These are phyloP conservation scores for Penicillium flavigenum DNA, from an alignment of 495 filamentous ascomycete species.

Conservation along the genomic window DNA sequence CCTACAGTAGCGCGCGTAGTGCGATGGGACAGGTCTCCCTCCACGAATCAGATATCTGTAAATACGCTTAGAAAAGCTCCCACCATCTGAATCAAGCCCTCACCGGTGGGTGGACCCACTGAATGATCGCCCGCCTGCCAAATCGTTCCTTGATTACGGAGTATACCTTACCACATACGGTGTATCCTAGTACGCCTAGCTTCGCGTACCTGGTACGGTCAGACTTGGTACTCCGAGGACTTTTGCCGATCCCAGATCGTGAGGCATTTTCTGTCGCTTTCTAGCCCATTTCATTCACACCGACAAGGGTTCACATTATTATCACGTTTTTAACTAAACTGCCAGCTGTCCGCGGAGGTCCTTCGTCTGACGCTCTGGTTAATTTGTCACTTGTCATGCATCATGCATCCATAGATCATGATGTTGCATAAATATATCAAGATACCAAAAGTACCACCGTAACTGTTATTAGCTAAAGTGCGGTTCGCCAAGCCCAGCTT, in stretches of 20 bases:
- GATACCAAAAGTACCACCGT: not conserved
- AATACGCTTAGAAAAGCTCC: conserved; percentile 13
- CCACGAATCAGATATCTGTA: conserved; percentile 24
- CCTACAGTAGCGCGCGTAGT: conserved; percentile 30
- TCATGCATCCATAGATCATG: no score
- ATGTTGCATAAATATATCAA: no score
- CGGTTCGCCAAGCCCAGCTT: conserved; percentile 29
- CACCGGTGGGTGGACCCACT: conserved; percentile 33
- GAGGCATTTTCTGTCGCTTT: conserved; percentile 14
- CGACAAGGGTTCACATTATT: not conserved
- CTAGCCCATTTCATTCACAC: conserved; percentile 1
- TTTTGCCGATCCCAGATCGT: conserved; percentile 16
- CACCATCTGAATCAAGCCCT: conserved; percentile 29
- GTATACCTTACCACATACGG: conserved; percentile 2
- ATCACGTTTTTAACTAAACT: not conserved
- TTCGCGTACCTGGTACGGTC: conserved; percentile 1
- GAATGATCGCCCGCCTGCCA: conserved; percentile 33
- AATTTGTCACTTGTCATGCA: not conserved
- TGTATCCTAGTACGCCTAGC: not conserved
- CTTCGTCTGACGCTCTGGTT: not conserved
- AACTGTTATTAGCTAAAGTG: conserved; percentile 9
- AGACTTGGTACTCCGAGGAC: not conserved
- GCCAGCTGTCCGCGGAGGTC: conserved; percentile 1
- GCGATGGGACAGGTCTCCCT: conserved; percentile 8
- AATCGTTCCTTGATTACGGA: conserved; percentile 21